Evolutionary conservation across 2,329 filamentous ascomycete genomes (phyloP), one percentile per base, ranked within the genome.

Genomic region (Plectosphaerella plurivora): DNA sequence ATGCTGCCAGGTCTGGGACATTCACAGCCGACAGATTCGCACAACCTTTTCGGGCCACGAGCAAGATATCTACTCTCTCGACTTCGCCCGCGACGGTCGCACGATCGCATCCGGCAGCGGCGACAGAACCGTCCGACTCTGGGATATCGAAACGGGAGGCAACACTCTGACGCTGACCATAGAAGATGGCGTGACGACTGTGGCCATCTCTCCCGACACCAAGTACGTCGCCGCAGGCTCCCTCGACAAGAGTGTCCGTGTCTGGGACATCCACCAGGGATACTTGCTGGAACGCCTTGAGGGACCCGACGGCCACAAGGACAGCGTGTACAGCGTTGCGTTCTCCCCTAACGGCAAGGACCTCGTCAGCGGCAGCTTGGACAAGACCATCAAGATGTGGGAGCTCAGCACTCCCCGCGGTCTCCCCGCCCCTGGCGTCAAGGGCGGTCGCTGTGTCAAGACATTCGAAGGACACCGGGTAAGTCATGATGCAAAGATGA

Each of bases 341-440:
- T 99, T 99, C 71, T 92, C 92, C 14, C 94, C 94, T 25, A 93
- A 89, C 62, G 93, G 93, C 56, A 89, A 91, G 63, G 90, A 96
- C 60, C 85, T 99, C 41, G 93, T 97, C 65, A 95, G 89, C 63
- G 94, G 94, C 57, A 95, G 89, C 79, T 76, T 97, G 61, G 94
- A 99, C 69, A 96, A 96, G 79, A 97, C 93, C 0, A 97, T 97
- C 78, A 96, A 97, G 78, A 96, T 97, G 88, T 99, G 94, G 92
- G 92, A 97, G 75, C 81, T 99, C 49, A 86, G 82, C 51, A 82
- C 88, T 20, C 83, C 87, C 45, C 82, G 88, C 60, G 82, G 86
- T 62, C 80, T 85, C 54, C 79, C 83, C 46, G 83, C 81, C 65
- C 79, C 82, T 45, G 83, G 80, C 33, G 81, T 86, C 9, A 95